Evolutionary conservation across 306 rosid genomes (phyloP).

Genomic region (Astragalus glycyphyllos): DNA sequence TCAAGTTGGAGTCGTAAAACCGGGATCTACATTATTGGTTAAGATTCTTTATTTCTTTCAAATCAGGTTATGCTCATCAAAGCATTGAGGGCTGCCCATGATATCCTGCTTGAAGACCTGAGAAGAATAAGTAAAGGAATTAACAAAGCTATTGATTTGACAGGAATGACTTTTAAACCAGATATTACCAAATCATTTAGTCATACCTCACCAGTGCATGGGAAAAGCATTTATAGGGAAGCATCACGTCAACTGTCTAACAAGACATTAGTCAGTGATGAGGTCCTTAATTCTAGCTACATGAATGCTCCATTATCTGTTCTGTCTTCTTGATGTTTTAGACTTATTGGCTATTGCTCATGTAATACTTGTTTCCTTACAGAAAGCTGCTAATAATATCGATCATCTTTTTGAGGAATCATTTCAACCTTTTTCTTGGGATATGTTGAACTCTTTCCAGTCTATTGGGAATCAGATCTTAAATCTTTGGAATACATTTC

Average conservation of each 20-base stretch:
- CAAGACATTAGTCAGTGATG: conserved; percentile 56
- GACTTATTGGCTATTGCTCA: conserved; percentile 9
- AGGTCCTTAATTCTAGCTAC: conserved; percentile 59
- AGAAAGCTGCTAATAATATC: conserved; percentile 49
- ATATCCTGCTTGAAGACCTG: conserved; percentile 76
- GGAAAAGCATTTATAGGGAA: conserved; percentile 39
- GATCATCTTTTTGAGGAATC: conserved; percentile 47
- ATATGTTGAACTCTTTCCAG: conserved; percentile 53
- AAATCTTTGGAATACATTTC: conserved; percentile 76
- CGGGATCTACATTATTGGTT: too few relatives aligned
- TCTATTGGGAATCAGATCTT: conserved; percentile 69
- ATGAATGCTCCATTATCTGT: conserved; percentile 40
- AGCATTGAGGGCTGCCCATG: conserved; percentile 66
- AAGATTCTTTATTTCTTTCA: too few relatives aligned
- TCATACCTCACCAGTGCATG: conserved; percentile 50
- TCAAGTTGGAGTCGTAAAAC: too few relatives aligned
- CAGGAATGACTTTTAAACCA: conserved; percentile 56
- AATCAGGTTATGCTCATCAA: conserved; percentile 60
- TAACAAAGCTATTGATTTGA: conserved; percentile 69
- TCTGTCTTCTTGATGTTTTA: conserved; percentile 38
- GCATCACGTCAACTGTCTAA: conserved; percentile 48
- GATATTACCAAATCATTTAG: conserved; percentile 54
- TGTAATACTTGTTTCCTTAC: conserved; percentile 27
- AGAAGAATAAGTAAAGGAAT: conserved; percentile 72
- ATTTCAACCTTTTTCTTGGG: conserved; percentile 51